These are phyloP conservation scores for Kwoniella sp. DNA, from an alignment of 768 basidiomycete species.

Conservation along the genomic window DNA sequence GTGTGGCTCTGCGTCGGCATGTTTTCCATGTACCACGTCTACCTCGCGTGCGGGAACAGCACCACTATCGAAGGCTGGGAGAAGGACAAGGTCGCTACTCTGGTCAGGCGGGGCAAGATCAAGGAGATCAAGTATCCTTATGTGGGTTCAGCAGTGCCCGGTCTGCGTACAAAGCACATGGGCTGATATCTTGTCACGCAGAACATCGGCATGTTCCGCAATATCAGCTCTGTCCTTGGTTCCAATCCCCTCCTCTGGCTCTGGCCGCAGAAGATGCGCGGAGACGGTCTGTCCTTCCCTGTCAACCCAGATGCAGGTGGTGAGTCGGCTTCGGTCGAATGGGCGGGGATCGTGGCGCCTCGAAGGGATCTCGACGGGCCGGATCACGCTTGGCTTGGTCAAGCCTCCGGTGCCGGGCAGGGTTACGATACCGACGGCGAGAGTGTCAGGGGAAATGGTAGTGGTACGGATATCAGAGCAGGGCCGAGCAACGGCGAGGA, in stretches of 20 bases:
- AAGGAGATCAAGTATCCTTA: constrained; percentile 91
- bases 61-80: constrained; percentile 99
- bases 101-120: constrained; percentile 80
- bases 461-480: constrained; percentile 12
- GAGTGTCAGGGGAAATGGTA: constrained; percentile 14
- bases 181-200: constrained; percentile 49
- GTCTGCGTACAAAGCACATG: not conserved
- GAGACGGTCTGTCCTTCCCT: constrained; percentile 72
- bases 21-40: constrained; percentile 90
- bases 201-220: constrained; percentile 72
- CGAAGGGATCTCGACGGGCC: constrained; percentile 12
- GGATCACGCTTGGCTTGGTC: too few relatives aligned
- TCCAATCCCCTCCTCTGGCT: constrained; percentile 73
- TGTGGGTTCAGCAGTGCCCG: constrained; percentile 53
- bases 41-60: constrained; percentile 67
- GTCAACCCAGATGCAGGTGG: constrained; percentile 56
- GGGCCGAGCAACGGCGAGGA: constrained; percentile 11
- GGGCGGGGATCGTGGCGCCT: constrained; percentile 39
- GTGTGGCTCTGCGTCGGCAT: constrained; percentile 80
- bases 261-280: constrained; percentile 65
- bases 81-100: constrained; percentile 85
- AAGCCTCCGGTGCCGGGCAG: constrained; percentile 13
- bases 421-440: constrained; percentile 16
- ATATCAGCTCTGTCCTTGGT: constrained; percentile 75
- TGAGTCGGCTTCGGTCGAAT: constrained; percentile 38